Evolutionary conservation across 176 grass and related monocot species (phyloP).

Genomic region (Raddia guianensis): DNA sequence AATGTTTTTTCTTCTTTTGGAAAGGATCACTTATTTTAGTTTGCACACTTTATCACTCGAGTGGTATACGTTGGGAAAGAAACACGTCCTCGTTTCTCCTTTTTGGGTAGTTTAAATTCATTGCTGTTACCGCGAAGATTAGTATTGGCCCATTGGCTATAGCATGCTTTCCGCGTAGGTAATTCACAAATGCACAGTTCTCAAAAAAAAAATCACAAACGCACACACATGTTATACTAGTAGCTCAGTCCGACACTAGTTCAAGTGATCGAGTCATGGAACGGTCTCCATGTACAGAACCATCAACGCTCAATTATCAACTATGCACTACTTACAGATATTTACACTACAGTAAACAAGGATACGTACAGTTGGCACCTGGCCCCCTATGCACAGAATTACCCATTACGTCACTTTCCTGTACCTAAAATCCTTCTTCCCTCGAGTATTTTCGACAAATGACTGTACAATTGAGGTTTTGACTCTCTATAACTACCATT

Average conservation of each 20-base stretch:
- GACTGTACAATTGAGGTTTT: conserved; percentile 48
- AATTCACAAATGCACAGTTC: neutral
- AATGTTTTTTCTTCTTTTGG: too few relatives aligned
- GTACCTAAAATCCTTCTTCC: conserved; percentile 18
- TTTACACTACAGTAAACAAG: conserved; percentile 36
- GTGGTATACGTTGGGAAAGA: too few relatives aligned
- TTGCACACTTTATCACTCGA: neutral
- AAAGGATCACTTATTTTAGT: neutral
- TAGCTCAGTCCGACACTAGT: neutral
- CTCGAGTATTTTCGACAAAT: conserved; percentile 44
- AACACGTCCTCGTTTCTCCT: neutral
- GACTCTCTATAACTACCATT: conserved; percentile 24
- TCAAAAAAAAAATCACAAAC: neutral
- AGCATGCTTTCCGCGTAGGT: too few relatives aligned
- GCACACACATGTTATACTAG: too few relatives aligned
- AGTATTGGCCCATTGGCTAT: neutral
- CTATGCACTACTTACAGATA: conserved; percentile 18
- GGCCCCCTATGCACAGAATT: conserved; percentile 41
- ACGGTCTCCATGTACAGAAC: neutral
- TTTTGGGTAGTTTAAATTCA: neutral
- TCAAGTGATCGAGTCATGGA: conserved; percentile 3
- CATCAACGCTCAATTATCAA: neutral
- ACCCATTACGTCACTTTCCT: conserved; percentile 24
- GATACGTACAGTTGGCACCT: conserved; percentile 21
- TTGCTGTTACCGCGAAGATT: neutral